Evolutionary conservation across 257 asterid species (phyloP).

Genomic region (Salvia hispanica): DNA sequence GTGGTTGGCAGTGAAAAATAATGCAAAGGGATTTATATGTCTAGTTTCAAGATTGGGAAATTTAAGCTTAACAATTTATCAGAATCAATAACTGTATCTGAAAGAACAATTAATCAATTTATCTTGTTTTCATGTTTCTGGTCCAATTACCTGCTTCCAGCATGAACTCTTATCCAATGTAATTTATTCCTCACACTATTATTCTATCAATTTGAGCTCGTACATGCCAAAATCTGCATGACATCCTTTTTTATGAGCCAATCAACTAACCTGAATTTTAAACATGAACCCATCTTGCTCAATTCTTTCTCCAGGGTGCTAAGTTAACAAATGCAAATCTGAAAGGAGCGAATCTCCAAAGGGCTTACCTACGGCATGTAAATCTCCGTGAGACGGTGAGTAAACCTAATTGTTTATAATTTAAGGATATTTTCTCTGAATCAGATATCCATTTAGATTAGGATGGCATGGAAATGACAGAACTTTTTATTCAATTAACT

Average conservation of each 20-base stretch:
- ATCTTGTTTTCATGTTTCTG: background rate
- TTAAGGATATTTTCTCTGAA: background rate
- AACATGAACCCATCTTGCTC: conserved; percentile 10
- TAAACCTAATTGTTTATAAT: conserved; percentile 15
- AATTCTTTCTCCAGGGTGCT: conserved; percentile 60
- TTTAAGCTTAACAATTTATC: conserved; percentile 2
- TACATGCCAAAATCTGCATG: background rate
- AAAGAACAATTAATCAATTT: background rate
- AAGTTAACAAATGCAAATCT: conserved; percentile 82
- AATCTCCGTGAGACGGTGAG: conserved; percentile 89
- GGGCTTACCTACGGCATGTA: conserved; percentile 89
- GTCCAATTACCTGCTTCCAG: background rate
- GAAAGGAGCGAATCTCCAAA: conserved; percentile 93
- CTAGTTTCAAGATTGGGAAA: background rate
- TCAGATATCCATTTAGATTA: conserved; percentile 15
- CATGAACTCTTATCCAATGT: conserved; percentile 3
- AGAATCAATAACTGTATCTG: background rate
- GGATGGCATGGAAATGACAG: conserved; percentile 5
- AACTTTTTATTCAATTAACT: conserved; percentile 17
- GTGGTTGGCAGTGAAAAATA: background rate
- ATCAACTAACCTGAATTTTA: background rate
- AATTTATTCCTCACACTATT: background rate
- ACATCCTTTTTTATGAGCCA: background rate
- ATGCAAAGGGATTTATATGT: conserved; percentile 5
- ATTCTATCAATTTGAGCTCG: background rate